Base-by-base conservation (phyloP, 805 yeast genomes). In the Debaryomyces hansenii region DNA sequence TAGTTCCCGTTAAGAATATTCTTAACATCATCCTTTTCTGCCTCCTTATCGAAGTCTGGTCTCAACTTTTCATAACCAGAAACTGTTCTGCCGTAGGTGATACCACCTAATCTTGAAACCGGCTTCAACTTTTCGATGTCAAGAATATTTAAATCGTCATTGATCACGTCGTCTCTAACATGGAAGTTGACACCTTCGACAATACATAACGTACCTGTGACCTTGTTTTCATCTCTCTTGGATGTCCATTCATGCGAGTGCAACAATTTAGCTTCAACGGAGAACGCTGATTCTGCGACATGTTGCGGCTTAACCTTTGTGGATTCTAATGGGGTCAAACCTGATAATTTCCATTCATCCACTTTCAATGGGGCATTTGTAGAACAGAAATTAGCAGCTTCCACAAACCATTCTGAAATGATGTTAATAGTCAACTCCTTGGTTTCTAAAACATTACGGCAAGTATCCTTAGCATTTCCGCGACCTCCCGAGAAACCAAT, bases 251-350 rank as follows among this genome's bases (percentile, higher is more conserved):
- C 73, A 51, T 77, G 79, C 4, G 57, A 48, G 36, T 67, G 64
- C 14, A 79, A 47, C 34, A 81, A 62, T 56, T 75, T 80, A 27
- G 77, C 79, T 58, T 83, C 88, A 11, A 83, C 53, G 6, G 82
- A 74, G 54, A 83, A 81, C 4, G 82, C 84, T 39, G 82, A 73
- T 50, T 83, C 87, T 0, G 80, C 82, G 4, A 83, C 87, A 54
- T 75, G 80, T 6, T 80, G 71, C 0, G 86, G 77, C 41, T 67
- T 72, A 36, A 83, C 87, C 8, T 62, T 56, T 0, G 54, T 54
- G 0, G 84, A 77, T 3, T 63, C 55, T 11, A 60, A 50, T 3
- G 78, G 78, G 1, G 83, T 78, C 47, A 83, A 64, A 0, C 87
- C 86, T 16, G 76, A 56, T 34, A 79, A 58, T 45, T 73, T 66